These are phyloP conservation scores for Stephanodiscus minutulus DNA, from an alignment of 108 stramenopile species.

Conservation along the genomic window DNA sequence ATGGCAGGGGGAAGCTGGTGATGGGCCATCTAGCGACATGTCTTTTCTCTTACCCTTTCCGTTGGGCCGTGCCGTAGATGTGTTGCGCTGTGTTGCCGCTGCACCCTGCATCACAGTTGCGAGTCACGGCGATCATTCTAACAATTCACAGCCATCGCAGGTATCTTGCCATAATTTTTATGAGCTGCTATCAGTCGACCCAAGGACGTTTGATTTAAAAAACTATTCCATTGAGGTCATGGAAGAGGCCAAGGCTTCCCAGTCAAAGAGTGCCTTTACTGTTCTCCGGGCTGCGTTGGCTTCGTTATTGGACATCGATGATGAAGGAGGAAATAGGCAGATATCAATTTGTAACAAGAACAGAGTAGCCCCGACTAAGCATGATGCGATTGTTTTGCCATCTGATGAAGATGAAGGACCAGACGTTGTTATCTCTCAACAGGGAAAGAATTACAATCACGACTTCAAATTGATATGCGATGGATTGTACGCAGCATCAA, in stretches of 20 bases:
- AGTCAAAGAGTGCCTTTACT: slow-evolving; percentile 61
- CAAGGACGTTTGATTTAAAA: slow-evolving; percentile 52
- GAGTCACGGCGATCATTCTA: neutral
- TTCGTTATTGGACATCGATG: slow-evolving; percentile 46
- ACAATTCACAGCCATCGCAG: neutral
- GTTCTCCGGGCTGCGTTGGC: slow-evolving; percentile 59
- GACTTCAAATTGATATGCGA: slow-evolving; percentile 57
- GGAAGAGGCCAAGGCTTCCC: slow-evolving; percentile 43
- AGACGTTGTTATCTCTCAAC: neutral
- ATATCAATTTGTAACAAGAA: slow-evolving; percentile 1
- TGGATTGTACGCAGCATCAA: slow-evolving; percentile 40
- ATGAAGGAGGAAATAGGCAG: slow-evolving; percentile 5
- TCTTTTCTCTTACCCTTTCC: slow-evolving; percentile 48
- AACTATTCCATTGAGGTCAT: slow-evolving; percentile 53
- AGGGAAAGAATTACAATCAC: slow-evolving; percentile 26
- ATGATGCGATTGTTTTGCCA: neutral
- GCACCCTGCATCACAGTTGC: slow-evolving; percentile 28
- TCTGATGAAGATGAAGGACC: neutral
- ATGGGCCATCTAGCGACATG: neutral
- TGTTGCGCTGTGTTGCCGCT: slow-evolving; percentile 26
- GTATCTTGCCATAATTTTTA: neutral
- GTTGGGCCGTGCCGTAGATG: slow-evolving; percentile 40
- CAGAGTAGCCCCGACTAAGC: neutral
- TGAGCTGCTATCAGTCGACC: slow-evolving; percentile 25
- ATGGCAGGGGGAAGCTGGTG: slow-evolving; percentile 23